Base-by-base conservation (phyloP, 768 basidiomycete species). In the Pleurotus tuoliensis region DNA sequence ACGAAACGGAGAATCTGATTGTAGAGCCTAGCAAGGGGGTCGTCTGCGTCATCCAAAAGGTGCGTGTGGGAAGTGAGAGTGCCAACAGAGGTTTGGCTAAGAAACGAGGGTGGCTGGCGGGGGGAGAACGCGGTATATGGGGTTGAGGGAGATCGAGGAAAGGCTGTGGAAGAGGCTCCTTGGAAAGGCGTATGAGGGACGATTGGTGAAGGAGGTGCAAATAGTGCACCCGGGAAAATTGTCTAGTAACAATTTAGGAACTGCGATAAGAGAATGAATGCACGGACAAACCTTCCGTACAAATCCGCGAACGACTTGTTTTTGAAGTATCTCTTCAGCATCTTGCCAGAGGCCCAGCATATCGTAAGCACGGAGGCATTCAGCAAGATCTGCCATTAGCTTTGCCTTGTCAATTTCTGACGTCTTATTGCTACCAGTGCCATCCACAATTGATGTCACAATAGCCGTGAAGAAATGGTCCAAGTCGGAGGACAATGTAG, bases 291-390 rank as follows among this genome's bases (percentile, higher is more conserved):
- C 94, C 77, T 90, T 89, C 63, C 82, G 85, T 7, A 94, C 78
- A 63, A 94, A 95, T 12, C 78, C 79, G 1, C 83, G 82, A 37
- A 94, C 80, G 38, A 97, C 74, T 44, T 88, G 83, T 51, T 74
- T 75, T 55, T 87, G 77, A 50, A 98, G 72, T 15, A 97, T 85
- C 58, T 94, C 90, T 71, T 96, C 95, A 1, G 94, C 96, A 60
- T 91, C 86, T 63, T 83, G 74, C 90, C 92, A 94, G 6, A 93
- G 81, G 11, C 85, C 82, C 49, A 99, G 73, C 5, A 80, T 69
- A 61, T 94, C 90, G 64, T 95, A 95, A 3, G 88, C 88, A 44
- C 82, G 73, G 44, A 95, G 70, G 65, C 91, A 91, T 63, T 94
- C 92, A 1, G 81, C 83, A 53, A 94, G 67, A 61, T 94, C 92